These are phyloP conservation scores for Lipomyces chichibuensis DNA, from an alignment of 805 yeast species.

Conservation along the genomic window DNA sequence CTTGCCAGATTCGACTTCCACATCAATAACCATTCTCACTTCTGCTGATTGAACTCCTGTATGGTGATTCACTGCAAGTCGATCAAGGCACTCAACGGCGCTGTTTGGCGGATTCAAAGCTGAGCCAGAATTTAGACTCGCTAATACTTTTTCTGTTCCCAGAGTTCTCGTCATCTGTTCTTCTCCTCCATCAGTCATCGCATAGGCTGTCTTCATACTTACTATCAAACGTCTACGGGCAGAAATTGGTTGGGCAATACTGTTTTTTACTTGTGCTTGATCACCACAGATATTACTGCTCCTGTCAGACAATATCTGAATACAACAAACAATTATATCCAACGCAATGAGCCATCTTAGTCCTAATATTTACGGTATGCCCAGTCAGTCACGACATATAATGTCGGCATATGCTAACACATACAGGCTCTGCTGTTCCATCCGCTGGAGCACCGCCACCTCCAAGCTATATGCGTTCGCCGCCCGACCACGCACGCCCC, in stretches of 20 bases:
- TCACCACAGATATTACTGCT: not conserved
- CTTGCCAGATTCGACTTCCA: not conserved
- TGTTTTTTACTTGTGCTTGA: not conserved
- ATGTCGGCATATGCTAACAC: not conserved
- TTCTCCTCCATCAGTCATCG: not conserved
- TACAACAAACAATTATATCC: not conserved
- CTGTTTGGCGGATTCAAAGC: not conserved
- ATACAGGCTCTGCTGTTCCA: not conserved
- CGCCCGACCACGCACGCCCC: conserved; percentile 4
- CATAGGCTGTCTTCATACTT: not conserved
- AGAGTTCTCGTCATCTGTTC: not conserved
- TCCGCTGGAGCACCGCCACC: not conserved
- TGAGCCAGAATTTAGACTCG: not conserved
- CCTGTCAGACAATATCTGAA: not conserved
- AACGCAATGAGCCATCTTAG: conserved; percentile 1
- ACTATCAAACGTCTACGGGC: not conserved
- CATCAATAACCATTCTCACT: not conserved
- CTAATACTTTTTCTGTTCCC: not conserved
- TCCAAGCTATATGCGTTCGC: not conserved
- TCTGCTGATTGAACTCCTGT: not conserved
- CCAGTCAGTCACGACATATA: not conserved
- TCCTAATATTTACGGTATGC: conserved; percentile 3
- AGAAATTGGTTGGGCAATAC: not conserved
- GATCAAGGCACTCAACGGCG: not conserved
- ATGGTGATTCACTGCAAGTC: not conserved